Conservation (phyloP, 768 basidiomycete genomes). For the Clitopilus hobsonii region DNA sequence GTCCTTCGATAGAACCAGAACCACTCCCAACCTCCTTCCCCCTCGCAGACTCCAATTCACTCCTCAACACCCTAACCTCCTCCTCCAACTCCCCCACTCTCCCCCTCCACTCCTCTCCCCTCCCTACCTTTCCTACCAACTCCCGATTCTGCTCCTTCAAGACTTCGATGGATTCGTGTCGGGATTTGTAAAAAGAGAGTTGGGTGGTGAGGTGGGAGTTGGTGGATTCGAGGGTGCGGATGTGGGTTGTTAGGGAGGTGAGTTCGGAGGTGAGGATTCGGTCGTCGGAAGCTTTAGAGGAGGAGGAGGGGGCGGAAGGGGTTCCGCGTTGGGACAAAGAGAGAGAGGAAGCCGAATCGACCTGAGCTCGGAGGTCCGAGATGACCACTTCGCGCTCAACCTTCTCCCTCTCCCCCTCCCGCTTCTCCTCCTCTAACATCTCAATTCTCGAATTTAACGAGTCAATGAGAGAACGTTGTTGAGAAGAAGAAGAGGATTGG, state of each 20-base stretch:
- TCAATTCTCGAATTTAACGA: slow-evolving; percentile 41
- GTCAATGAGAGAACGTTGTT: slow-evolving; percentile 48
- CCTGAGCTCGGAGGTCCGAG: slow-evolving; percentile 39
- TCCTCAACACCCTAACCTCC: slow-evolving; percentile 55
- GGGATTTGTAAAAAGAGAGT: slow-evolving; percentile 46
- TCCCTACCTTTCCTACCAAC: slow-evolving; percentile 47
- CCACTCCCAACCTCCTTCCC: slow-evolving; percentile 32
- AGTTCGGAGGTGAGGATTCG: slow-evolving; percentile 42
- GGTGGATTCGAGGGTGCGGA: slow-evolving; percentile 52
- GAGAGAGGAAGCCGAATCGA: slow-evolving; percentile 32
- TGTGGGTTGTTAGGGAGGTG: slow-evolving; percentile 57
- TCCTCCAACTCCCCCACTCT: slow-evolving; percentile 55
- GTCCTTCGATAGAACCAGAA: slow-evolving; percentile 28
- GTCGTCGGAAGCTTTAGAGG: neutral
- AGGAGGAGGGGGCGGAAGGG: neutral
- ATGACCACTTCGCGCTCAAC: slow-evolving; percentile 36
- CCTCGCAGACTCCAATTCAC: too few species aligned
- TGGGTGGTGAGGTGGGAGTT: slow-evolving; percentile 57
- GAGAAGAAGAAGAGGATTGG: slow-evolving; percentile 42
- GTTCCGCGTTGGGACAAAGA: too few species aligned
- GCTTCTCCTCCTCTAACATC: slow-evolving; percentile 44
- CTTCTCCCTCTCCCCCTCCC: slow-evolving; percentile 33
- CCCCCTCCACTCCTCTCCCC: slow-evolving; percentile 51
- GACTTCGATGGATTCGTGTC: slow-evolving; percentile 61
- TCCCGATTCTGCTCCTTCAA: slow-evolving; percentile 70